Base-by-base conservation (phyloP, 2,329 filamentous ascomycete genomes). In the Aspergillus pseudonomiae region DNA sequence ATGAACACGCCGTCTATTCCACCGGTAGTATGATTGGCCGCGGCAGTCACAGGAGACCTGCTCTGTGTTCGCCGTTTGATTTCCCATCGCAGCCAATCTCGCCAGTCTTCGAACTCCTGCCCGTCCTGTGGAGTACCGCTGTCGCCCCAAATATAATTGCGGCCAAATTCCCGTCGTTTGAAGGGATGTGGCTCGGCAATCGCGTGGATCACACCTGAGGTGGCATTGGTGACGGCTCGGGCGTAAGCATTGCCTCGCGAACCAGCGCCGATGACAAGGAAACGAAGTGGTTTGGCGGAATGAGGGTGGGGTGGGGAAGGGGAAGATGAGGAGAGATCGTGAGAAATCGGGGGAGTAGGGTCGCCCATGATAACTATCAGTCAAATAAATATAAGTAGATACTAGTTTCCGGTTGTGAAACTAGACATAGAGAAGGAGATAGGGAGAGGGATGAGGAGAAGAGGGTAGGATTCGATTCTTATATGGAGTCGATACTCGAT, bases 251-350 rank as follows among this genome's bases (percentile, higher is more conserved):
- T 84, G 16, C 93, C 93, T 41, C 93, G 88, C 55, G 90, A 92
- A 39, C 93, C 93, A 9, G 92, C 93, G 24, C 93, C 93, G 69
- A 96, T 89, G 71, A 96, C 86, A 61, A 96, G 83, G 71, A 96
- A 87, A 57, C 89, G 87, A 3, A 89, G 86, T 45, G 28, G 34
- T 50, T 62, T 48, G 43, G 50, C 26, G 57, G 45, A 53, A 61
- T 59, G 43, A 45, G 16, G 26, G 62, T 58, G 32, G 58, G 60
- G 50, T 21, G 28, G 54, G 24, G 34, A 32, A 32, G 6, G 60
- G 59, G 53, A 58, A 63, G 19, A 45, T 28, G 16, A 39, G 34
- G 16, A 43, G 26, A 57, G 19, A 12, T 52, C 11, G 19, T n/a
- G 16, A n/a, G 30, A 24, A 12, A 4, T 52, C 2, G 48, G 28